Percentiles rank a stretch among this genome's conserved stretches.
Evolutionary conservation across 192 early-diverging fungal species (phyloP).

Genomic region (Backusella luteola): DNA sequence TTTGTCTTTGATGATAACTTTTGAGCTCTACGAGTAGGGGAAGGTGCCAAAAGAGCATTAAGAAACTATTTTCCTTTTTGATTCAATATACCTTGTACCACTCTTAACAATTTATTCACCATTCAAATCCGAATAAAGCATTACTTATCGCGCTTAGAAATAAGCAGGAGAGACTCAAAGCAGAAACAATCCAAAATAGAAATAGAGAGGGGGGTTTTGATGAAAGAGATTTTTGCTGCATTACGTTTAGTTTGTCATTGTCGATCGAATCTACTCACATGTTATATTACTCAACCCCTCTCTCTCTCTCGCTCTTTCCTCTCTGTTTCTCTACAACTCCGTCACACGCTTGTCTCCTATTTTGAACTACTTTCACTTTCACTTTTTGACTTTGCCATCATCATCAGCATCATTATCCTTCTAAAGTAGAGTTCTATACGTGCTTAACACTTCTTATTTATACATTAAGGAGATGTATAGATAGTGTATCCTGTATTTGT

Average conservation of each 20-base stretch:
- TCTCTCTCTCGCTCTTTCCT: not conserved
- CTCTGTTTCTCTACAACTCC: not conserved
- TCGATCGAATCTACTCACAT: constrained; percentile 3
- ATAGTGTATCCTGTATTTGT: no score
- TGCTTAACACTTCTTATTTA: no score
- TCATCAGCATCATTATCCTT: no score
- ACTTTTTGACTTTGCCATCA: not conserved
- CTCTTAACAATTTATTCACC: not conserved
- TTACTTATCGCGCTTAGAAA: not conserved
- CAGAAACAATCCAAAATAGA: not conserved
- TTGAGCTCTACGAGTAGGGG: no score
- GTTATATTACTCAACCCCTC: not conserved
- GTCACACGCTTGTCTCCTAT: not conserved
- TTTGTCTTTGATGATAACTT: not conserved
- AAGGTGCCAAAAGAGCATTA: not conserved
- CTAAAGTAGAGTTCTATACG: no score
- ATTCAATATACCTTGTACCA: not conserved
- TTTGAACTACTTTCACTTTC: not conserved
- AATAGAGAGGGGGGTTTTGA: not conserved
- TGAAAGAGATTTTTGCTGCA: not conserved
- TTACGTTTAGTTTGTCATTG: constrained; percentile 1
- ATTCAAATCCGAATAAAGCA: not conserved
- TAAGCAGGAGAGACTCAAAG: not conserved
- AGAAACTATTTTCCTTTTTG: not conserved
- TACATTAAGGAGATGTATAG: no score